These are phyloP conservation scores for Zancudomyces culisetae DNA, from an alignment of 371 early-diverging fungal species.

Conservation along the genomic window DNA sequence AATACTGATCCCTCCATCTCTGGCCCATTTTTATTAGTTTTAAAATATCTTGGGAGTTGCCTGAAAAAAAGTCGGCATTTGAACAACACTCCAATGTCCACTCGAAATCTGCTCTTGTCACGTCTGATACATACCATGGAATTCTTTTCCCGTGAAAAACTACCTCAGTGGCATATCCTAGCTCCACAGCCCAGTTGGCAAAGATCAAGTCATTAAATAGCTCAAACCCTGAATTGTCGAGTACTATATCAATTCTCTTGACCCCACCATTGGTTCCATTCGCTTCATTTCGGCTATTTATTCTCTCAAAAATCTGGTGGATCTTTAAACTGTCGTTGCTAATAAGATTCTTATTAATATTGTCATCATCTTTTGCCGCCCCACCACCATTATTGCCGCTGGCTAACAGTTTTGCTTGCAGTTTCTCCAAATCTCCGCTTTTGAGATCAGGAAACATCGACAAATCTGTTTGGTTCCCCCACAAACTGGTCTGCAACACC, in stretches of 20 bases:
- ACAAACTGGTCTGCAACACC: slow-evolving; percentile 49
- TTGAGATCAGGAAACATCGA: slow-evolving; percentile 54
- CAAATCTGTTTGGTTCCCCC: slow-evolving; percentile 82
- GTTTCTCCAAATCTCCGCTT: slow-evolving; percentile 39
- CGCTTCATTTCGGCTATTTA: slow-evolving; percentile 4
- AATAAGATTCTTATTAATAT: slow-evolving; percentile 24
- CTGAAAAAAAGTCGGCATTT: slow-evolving; percentile 23
- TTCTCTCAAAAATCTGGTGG: slow-evolving; percentile 28
- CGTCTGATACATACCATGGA: slow-evolving; percentile 90
- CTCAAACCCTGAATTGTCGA: slow-evolving; percentile 85
- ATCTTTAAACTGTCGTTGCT: slow-evolving; percentile 40
- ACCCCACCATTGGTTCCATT: neutral
- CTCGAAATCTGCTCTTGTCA: slow-evolving; percentile 54
- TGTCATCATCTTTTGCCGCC: too few relatives aligned
- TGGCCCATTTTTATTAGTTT: slow-evolving; percentile 29
- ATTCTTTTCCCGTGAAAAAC: slow-evolving; percentile 71
- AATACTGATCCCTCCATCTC: slow-evolving; percentile 48
- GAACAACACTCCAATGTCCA: slow-evolving; percentile 31
- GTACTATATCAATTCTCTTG: slow-evolving; percentile 46
- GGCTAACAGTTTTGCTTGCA: slow-evolving; percentile 32
- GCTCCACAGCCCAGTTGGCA: slow-evolving; percentile 66
- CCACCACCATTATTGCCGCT: too few relatives aligned
- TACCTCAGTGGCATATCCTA: slow-evolving; percentile 38
- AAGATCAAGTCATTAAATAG: slow-evolving; percentile 71
- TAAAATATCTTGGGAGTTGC: slow-evolving; percentile 12